Percentiles rank a stretch among this genome's conserved stretches.
Evolutionary conservation across 2,329 filamentous ascomycete species (phyloP).

Genomic region (Fusarium sp.): DNA sequence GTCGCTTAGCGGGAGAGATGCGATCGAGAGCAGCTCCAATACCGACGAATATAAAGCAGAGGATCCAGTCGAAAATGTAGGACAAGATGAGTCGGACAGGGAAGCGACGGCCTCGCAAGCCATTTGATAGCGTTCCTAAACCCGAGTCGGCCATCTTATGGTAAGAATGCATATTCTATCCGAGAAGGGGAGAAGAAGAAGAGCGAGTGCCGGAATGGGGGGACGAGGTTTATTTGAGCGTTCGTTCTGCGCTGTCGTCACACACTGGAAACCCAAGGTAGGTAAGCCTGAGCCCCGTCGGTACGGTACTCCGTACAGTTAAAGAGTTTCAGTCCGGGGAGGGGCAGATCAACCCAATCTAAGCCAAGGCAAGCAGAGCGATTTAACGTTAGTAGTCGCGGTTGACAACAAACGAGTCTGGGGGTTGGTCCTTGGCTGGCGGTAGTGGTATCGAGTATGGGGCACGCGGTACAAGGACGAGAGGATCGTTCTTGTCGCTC

Average conservation of each 20-base stretch:
- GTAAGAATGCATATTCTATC: constrained; percentile 36
- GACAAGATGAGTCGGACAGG: constrained; percentile 62
- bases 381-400: background rate
- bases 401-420: constrained; percentile 16
- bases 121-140: constrained; percentile 27
- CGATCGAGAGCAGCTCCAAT: constrained; percentile 69
- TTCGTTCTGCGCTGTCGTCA: constrained; percentile 17
- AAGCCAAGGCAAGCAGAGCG: constrained; percentile 14
- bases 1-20: constrained; percentile 72
- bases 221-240: constrained; percentile 26
- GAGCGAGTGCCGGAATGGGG: constrained; percentile 16
- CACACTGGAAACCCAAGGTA: background rate
- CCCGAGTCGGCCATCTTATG: constrained; percentile 44
- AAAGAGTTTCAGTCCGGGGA: background rate
- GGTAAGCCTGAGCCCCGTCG: background rate
- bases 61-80: constrained; percentile 80
- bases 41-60: constrained; percentile 69
- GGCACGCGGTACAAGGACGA: background rate
- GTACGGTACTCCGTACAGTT: too few relatives aligned
- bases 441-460: constrained; percentile 1
- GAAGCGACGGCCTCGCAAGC: constrained; percentile 41
- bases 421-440: constrained; percentile 1
- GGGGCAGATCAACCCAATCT: constrained; percentile 7
- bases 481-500: background rate
- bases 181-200: constrained; percentile 15